Base-by-base conservation (phyloP, 2,329 filamentous ascomycete species). In the Sporothrix brasiliensis region DNA sequence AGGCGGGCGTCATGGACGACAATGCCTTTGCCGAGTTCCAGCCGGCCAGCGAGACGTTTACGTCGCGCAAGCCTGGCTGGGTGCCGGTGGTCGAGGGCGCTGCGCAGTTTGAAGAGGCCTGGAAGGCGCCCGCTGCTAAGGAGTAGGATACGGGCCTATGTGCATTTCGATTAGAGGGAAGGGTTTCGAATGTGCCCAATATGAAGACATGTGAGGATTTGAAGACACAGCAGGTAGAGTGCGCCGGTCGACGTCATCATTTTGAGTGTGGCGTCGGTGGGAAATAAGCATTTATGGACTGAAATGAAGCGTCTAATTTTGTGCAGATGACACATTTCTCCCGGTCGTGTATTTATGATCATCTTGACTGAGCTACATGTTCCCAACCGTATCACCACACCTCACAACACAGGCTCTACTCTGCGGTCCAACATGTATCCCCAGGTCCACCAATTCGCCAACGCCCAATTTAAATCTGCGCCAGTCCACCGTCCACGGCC, bases 401-500 rank as follows among this genome's bases (percentile, higher is more conserved):
- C 34, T 34, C 1, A 9, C 34, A 34, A 34, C 34, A 34, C 30
- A 34, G 6, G 34, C 7, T 34, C 34, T 34, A 9, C 34, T 2
- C 5, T 34, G 34, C 34, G 4, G 7, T 34, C 6, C 6, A 34
- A 34, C 6, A 34, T 34, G 34, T 34, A 1, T 34, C 34, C 34
- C 34, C 34, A 1, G 34, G 1, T 9, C 34, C 34, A 34, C 34
- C 34, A 34, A 9, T 34, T 34, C 34, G 6, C 34, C 34, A 34
- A 34, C 1, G 34, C 34, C 34, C 34, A 9, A 34, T 34, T 56
- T 30, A 70, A 19, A 70, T 65, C 47, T 72, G 71, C 34, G 71
- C 71, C n/a, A 72, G 69, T 1, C 71, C 71, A 9, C 71, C 71
- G 47, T 72, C 71, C 16, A 69, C 71, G 21, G 71, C 71, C 11